These are phyloP conservation scores for Leptoxyphium fumago DNA, from an alignment of 2,329 filamentous ascomycete species.

Conservation along the genomic window DNA sequence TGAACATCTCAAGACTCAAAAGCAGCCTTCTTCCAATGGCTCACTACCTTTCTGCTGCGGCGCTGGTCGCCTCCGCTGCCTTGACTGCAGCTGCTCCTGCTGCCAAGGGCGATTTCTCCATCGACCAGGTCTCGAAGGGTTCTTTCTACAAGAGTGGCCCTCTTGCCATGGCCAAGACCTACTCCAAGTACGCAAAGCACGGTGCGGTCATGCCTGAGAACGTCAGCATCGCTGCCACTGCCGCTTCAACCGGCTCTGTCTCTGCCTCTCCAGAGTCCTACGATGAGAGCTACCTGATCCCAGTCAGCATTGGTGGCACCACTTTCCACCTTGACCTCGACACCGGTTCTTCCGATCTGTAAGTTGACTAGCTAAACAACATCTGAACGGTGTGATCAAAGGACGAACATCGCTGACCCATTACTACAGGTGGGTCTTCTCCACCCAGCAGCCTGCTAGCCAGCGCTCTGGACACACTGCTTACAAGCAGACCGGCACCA, in stretches of 20 bases:
- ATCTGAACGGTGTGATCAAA: background rate
- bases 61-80: conserved; percentile 16
- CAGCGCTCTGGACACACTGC: conserved; percentile 40
- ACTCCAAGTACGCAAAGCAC: conserved; percentile 22
- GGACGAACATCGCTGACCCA: background rate
- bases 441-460: conserved; percentile 36
- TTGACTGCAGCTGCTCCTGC: conserved; percentile 16
- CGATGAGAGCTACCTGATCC: conserved; percentile 30
- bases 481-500: conserved; percentile 39
- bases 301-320: conserved; percentile 49
- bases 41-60: conserved; percentile 6
- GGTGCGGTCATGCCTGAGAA: conserved; percentile 15
- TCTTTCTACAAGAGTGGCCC: conserved; percentile 24
- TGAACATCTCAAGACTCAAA: too few relatives aligned
- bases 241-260: conserved; percentile 23
- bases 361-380: conserved; percentile 16
- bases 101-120: conserved; percentile 12
- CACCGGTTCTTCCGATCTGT: conserved; percentile 55
- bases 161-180: conserved; percentile 23
- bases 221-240: conserved; percentile 18
- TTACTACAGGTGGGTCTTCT: conserved; percentile 48
- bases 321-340: conserved; percentile 55
- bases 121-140: conserved; percentile 17
- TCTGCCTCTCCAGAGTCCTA: conserved; percentile 24
- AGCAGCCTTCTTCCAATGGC: background rate